A percentile compares a stretch with the other conserved stretches of the same genome.
Conservation (phyloP, 225 moss, liverwort and hornwort genomes). For the Straminergon stramineum region DNA sequence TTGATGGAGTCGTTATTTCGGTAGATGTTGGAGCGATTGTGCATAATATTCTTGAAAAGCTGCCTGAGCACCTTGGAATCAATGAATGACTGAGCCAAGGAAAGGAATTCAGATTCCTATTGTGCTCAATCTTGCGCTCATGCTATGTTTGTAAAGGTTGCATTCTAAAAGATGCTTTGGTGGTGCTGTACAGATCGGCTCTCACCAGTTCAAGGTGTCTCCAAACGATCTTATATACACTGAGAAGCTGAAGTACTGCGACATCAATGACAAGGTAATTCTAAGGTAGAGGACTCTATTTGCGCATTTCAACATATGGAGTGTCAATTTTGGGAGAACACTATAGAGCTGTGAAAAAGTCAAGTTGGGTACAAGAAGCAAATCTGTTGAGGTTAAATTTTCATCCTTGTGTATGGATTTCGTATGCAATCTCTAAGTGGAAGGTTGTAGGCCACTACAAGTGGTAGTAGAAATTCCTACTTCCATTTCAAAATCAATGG, state of each 20-base stretch:
- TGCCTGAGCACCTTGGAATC: background rate
- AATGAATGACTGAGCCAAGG: background rate
- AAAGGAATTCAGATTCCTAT: background rate
- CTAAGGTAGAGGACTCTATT: background rate
- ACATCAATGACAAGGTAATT: constrained; percentile 78
- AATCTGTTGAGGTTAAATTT: background rate
- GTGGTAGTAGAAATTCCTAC: background rate
- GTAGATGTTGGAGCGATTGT: background rate
- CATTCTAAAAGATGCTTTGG: background rate
- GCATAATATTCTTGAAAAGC: background rate
- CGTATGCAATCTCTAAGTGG: background rate
- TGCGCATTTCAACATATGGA: background rate
- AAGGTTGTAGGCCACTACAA: background rate
- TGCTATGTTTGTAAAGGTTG: background rate
- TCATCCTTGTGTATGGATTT: background rate
- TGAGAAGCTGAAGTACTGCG: constrained; percentile 83
- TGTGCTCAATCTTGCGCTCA: background rate
- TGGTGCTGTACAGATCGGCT: constrained; percentile 50
- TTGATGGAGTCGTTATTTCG: background rate
- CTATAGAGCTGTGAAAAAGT: background rate
- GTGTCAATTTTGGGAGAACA: background rate
- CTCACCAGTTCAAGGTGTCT: constrained; percentile 68
- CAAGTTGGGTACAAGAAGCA: background rate
- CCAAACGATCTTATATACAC: constrained; percentile 89
- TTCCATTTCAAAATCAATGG: background rate